Evolutionary conservation across 2,329 filamentous ascomycete genomes (phyloP).

Genomic region (Spiromastix sp.): DNA sequence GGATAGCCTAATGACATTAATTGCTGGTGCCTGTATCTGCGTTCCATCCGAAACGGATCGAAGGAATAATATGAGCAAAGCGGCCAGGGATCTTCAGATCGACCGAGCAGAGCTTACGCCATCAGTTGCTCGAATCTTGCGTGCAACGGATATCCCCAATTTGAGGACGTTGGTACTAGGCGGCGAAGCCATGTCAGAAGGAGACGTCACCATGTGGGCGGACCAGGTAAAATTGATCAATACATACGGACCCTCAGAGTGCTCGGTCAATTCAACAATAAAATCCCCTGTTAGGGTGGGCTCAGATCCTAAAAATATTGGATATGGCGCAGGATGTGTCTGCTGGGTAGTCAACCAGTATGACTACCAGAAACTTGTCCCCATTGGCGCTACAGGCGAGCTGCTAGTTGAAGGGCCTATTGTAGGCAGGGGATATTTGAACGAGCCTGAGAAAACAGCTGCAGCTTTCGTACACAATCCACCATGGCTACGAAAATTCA

Average conservation of each 20-base stretch:
- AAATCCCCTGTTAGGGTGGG: constrained; percentile 6
- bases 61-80: constrained; percentile 34
- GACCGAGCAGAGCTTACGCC: constrained; percentile 47
- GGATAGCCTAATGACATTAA: constrained; percentile 54
- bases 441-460: constrained; percentile 63
- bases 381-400: constrained; percentile 60
- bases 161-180: constrained; percentile 26
- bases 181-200: constrained; percentile 17
- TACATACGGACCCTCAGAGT: constrained; percentile 25
- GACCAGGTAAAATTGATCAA: constrained; percentile 26
- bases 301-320: constrained; percentile 10
- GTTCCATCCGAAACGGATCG: constrained; percentile 31
- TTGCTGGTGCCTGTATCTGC: constrained; percentile 33
- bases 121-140: constrained; percentile 36
- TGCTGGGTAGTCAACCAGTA: constrained; percentile 21
- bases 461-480: constrained; percentile 59
- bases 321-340: constrained; percentile 12
- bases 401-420: constrained; percentile 71
- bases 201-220: constrained; percentile 16
- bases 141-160: constrained; percentile 25
- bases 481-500: constrained; percentile 49
- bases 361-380: constrained; percentile 24
- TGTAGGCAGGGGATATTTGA: constrained; percentile 69
- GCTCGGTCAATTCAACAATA: constrained; percentile 15
- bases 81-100: constrained; percentile 37